Evolutionary conservation across 2,329 filamentous ascomycete genomes (phyloP).

Genomic region (Trichophyton benhamiae): DNA sequence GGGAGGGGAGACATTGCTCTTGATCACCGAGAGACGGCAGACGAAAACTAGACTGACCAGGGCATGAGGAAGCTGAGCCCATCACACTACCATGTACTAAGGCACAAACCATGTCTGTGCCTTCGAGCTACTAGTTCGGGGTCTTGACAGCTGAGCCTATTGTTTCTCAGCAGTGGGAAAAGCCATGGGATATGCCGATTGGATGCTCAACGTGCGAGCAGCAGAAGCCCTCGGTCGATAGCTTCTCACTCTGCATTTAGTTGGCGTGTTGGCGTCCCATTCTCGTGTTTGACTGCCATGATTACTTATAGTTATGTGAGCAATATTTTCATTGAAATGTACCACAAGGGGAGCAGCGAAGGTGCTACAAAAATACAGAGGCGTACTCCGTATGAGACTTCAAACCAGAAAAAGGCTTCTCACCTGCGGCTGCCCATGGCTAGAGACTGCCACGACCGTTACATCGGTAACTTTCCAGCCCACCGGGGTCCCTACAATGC

Average conservation of each 20-base stretch:
- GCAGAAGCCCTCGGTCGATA: background rate
- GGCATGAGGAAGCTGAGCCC: background rate
- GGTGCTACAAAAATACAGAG: background rate
- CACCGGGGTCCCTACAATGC: background rate
- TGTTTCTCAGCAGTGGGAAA: background rate
- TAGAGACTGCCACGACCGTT: conserved; percentile 1
- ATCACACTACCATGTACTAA: background rate
- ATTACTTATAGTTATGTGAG: background rate
- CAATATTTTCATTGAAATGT: background rate
- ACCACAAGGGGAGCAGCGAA: background rate
- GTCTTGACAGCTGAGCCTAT: background rate
- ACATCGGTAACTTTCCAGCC: conserved; percentile 4
- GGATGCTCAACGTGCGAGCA: background rate
- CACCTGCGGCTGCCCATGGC: background rate
- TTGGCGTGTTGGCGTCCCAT: background rate
- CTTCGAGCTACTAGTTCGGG: background rate
- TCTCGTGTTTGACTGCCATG: background rate
- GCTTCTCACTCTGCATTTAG: background rate
- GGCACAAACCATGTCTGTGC: background rate
- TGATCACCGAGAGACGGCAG: background rate
- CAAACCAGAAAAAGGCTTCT: background rate
- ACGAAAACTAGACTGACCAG: background rate
- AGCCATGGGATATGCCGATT: background rate
- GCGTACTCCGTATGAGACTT: background rate
- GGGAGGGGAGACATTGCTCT: too few species aligned